Evolutionary conservation across 805 yeast genomes (phyloP).

Genomic region (Candida loeiensis): DNA sequence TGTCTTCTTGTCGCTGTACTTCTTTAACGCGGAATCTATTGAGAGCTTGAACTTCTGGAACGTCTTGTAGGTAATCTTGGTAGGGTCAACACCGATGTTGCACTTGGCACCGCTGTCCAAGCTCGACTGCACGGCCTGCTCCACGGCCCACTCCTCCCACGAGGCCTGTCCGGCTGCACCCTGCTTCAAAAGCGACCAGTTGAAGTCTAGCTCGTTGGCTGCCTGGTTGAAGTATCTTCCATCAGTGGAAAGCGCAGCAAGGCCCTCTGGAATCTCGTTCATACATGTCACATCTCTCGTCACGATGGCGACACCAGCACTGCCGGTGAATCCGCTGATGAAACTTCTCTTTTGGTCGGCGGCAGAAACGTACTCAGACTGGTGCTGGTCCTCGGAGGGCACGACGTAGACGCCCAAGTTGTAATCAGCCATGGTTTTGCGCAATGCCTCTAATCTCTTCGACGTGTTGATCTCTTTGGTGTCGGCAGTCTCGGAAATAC

Average conservation of each 20-base stretch:
- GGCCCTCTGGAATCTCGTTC: slow-evolving; percentile 52
- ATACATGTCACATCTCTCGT: slow-evolving; percentile 51
- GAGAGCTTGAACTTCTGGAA: slow-evolving; percentile 29
- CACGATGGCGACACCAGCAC: slow-evolving; percentile 58
- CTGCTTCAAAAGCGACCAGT: slow-evolving; percentile 55
- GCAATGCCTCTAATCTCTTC: slow-evolving; percentile 22
- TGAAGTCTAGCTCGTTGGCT: slow-evolving; percentile 53
- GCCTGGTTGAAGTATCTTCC: slow-evolving; percentile 63
- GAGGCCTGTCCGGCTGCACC: slow-evolving; percentile 47
- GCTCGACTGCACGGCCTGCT: slow-evolving; percentile 47
- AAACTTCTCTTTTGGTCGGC: slow-evolving; percentile 54
- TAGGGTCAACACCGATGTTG: slow-evolving; percentile 49
- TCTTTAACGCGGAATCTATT: slow-evolving; percentile 25
- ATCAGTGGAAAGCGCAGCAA: slow-evolving; percentile 56
- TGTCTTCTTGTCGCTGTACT: slow-evolving; percentile 14
- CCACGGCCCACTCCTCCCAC: slow-evolving; percentile 59
- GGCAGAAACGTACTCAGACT: slow-evolving; percentile 55
- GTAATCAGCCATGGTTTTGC: slow-evolving; percentile 38
- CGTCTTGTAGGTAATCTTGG: slow-evolving; percentile 37
- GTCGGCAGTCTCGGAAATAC: slow-evolving; percentile 30
- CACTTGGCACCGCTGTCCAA: slow-evolving; percentile 41
- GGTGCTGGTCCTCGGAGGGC: slow-evolving; percentile 64
- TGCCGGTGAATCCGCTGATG: slow-evolving; percentile 58
- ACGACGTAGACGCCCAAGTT: slow-evolving; percentile 53
- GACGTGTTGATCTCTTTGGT: slow-evolving; percentile 53